Percentiles rank a stretch among this genome's conserved stretches.
These are phyloP conservation scores for Rhodomyrtus tomentosa DNA, from an alignment of 345 rosid genomes.

Conservation along the genomic window DNA sequence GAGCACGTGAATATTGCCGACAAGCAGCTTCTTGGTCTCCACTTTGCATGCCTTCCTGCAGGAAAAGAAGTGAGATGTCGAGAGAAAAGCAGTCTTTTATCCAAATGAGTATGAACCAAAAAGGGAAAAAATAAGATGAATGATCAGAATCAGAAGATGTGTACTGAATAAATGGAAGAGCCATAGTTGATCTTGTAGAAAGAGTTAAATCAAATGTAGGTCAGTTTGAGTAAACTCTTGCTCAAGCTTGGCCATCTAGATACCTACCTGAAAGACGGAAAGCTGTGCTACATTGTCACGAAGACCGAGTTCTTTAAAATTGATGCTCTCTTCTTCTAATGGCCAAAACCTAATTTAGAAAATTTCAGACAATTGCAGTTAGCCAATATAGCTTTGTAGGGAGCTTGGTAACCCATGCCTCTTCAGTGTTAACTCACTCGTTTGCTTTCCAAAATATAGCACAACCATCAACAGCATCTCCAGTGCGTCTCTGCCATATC, in stretches of 20 bases:
- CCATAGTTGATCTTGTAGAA: not conserved
- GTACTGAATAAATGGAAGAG: not conserved
- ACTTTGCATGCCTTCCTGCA: constrained; percentile 38
- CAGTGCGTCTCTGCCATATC: constrained; percentile 68
- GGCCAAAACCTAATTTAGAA: constrained; percentile 39
- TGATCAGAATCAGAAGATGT: not conserved
- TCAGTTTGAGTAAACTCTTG: not conserved
- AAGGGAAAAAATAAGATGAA: not conserved
- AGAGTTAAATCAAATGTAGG: not conserved
- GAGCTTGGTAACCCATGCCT: not conserved
- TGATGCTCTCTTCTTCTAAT: constrained; percentile 51
- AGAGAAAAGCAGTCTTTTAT: constrained; percentile 4
- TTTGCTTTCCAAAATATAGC: constrained; percentile 73
- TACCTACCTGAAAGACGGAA: constrained; percentile 58
- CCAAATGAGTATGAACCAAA: not conserved
- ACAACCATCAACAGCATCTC: constrained; percentile 68
- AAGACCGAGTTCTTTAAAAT: constrained; percentile 54
- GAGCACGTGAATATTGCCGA: constrained; percentile 70
- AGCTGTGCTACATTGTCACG: constrained; percentile 77
- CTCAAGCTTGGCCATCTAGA: not conserved
- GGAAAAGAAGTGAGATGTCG: constrained; percentile 22
- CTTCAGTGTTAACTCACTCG: constrained; percentile 12
- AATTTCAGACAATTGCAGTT: not conserved
- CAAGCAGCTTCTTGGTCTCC: constrained; percentile 44
- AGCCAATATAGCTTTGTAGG: not conserved